Evolutionary conservation across 148 eudicot species (phyloP).

Genomic region (Linanthus parryae): DNA sequence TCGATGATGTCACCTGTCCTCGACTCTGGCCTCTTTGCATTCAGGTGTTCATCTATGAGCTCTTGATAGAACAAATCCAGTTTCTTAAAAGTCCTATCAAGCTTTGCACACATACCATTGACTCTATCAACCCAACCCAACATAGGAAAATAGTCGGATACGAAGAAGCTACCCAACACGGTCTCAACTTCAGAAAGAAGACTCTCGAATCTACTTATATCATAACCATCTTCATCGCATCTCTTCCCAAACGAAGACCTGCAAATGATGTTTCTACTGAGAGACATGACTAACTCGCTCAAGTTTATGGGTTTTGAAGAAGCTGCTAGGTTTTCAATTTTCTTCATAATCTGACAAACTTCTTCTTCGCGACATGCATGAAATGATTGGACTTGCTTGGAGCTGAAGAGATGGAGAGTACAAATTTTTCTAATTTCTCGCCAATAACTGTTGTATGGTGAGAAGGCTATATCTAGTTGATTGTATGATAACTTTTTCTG

Average conservation of each 20-base stretch:
- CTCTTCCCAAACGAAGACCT: constrained; percentile 3
- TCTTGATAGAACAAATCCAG: not conserved
- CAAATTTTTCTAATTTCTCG: not conserved
- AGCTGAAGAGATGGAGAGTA: not conserved
- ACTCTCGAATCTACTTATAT: not conserved
- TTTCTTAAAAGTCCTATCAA: constrained; percentile 1
- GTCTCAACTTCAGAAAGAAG: not conserved
- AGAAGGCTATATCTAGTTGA: not conserved
- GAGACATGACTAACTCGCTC: not conserved
- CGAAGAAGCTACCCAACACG: not conserved
- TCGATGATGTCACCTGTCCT: not conserved
- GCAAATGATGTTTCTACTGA: not conserved
- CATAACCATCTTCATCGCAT: not conserved
- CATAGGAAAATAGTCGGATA: constrained; percentile 3
- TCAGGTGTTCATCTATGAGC: not conserved
- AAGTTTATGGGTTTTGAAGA: not conserved
- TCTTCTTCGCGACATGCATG: not conserved
- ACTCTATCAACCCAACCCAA: constrained; percentile 1
- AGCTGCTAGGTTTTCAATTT: not conserved
- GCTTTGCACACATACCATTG: not conserved
- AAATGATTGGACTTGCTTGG: constrained; percentile 1
- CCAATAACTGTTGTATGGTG: not conserved
- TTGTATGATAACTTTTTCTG: not conserved
- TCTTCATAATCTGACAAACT: not conserved
- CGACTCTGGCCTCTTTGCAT: not conserved